phyloP scores from a whole-genome alignment of 2,329 filamentous ascomycete genomes.

The Rutstroemia sp. region DNA sequence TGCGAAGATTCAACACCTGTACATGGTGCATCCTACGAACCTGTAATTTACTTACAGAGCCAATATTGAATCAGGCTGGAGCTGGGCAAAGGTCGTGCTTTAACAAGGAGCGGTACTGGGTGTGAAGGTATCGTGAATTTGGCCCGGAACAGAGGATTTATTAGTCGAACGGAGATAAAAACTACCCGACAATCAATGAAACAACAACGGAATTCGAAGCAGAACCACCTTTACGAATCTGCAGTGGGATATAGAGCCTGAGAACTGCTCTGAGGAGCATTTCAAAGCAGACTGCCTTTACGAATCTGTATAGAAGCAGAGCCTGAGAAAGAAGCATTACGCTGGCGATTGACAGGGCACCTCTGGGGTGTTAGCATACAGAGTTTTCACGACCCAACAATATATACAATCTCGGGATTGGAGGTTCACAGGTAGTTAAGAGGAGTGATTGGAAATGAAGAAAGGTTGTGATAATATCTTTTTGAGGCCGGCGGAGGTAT shows the following conservation, averaged over 20 bases:
- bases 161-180: background rate
- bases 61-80: background rate
- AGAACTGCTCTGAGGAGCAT: no score
- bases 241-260: no score
- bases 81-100: background rate
- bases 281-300: background rate
- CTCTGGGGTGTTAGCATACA: background rate
- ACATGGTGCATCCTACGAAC: no score
- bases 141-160: background rate
- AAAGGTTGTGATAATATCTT: no score
- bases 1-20: no score
- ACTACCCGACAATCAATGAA: background rate
- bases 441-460: background rate
- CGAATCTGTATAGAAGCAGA: background rate
- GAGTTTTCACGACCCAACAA: background rate
- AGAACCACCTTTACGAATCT: no score
- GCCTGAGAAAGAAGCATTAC: background rate
- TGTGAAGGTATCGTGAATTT: background rate
- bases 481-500: no score
- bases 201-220: background rate
- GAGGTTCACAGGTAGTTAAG: background rate
- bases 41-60: no score
- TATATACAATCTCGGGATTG: no score
- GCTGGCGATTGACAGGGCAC: background rate
- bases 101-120: background rate